These are phyloP conservation scores for Pythium coloratum DNA, from an alignment of 352 stramenopile species.

Conservation along the genomic window DNA sequence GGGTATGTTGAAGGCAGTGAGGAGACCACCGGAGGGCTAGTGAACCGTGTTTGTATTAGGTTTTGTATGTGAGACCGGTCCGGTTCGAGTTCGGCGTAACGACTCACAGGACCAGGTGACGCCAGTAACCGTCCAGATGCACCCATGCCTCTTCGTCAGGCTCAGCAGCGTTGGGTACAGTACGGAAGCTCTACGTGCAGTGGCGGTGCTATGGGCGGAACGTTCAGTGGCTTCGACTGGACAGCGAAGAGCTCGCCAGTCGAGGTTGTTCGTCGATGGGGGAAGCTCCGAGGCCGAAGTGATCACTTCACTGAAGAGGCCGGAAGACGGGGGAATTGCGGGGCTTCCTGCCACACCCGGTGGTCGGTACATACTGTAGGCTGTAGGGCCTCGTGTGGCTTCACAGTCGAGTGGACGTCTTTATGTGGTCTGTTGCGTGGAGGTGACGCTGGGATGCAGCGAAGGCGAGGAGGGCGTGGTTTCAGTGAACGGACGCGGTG, in stretches of 20 bases:
- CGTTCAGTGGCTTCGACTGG: neutral
- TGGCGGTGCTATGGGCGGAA: neutral
- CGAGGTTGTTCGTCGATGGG: neutral
- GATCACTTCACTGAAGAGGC: no score
- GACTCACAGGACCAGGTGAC: conserved; percentile 3
- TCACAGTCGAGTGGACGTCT: neutral
- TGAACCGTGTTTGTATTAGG: conserved; percentile 16
- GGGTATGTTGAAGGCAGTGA: conserved; percentile 13
- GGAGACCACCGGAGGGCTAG: neutral
- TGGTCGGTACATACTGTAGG: neutral
- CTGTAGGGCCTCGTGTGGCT: neutral
- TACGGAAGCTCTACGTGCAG: conserved; percentile 1
- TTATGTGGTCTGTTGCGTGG: neutral
- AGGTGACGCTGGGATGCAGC: neutral
- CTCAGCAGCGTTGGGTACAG: conserved; percentile 6
- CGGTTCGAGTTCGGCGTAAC: neutral
- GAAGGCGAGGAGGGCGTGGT: neutral
- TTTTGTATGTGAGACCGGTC: conserved; percentile 19
- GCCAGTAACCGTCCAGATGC: conserved; percentile 18
- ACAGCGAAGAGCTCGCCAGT: neutral
- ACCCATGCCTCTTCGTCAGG: conserved; percentile 1
- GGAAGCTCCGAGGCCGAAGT: no score
- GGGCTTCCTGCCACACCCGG: no score
- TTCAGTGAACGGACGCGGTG: neutral
- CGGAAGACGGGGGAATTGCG: no score